These are phyloP conservation scores for Colletotrichum agaves DNA, from an alignment of 2,329 filamentous ascomycete species.

Conservation along the genomic window DNA sequence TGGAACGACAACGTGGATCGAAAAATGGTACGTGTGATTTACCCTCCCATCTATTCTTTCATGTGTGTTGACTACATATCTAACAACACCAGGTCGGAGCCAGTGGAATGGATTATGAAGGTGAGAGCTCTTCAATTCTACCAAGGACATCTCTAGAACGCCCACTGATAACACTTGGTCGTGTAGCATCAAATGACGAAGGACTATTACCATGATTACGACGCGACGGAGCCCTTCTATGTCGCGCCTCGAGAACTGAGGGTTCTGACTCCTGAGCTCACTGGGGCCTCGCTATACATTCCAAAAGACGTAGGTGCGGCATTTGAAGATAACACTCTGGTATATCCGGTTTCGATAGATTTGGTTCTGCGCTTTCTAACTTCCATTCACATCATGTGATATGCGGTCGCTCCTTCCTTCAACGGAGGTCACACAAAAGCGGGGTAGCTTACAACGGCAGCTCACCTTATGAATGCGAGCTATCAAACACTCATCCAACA, in stretches of 20 bases:
- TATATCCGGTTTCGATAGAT: too few species aligned
- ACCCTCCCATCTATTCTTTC: rapidly evolving
- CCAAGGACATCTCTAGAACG: too few species aligned
- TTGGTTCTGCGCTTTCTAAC: too few species aligned
- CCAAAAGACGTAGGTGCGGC: not conserved
- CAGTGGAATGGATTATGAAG: constrained; percentile 32
- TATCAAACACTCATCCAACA: too few species aligned
- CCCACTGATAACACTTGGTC: rapidly evolving
- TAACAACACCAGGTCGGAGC: constrained; percentile 18
- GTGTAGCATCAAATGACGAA: constrained; percentile 35
- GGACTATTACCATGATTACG: constrained; percentile 30
- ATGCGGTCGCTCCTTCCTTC: too few species aligned
- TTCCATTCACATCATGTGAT: too few species aligned
- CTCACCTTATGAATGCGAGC: too few species aligned
- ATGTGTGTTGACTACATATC: rapidly evolving
- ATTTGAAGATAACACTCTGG: not conserved
- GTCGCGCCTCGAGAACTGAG: constrained; percentile 22
- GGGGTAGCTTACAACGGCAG: too few species aligned
- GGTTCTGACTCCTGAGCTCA: constrained; percentile 23
- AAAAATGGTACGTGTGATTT: too few species aligned
- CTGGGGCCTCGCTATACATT: constrained; percentile 23
- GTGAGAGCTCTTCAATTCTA: not conserved
- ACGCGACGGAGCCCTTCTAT: constrained; percentile 29
- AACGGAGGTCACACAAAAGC: too few species aligned
- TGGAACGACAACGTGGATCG: constrained; percentile 32